Conservation (phyloP, 1,139 yeast species). For the Sugiyamaella xylanicola region DNA sequence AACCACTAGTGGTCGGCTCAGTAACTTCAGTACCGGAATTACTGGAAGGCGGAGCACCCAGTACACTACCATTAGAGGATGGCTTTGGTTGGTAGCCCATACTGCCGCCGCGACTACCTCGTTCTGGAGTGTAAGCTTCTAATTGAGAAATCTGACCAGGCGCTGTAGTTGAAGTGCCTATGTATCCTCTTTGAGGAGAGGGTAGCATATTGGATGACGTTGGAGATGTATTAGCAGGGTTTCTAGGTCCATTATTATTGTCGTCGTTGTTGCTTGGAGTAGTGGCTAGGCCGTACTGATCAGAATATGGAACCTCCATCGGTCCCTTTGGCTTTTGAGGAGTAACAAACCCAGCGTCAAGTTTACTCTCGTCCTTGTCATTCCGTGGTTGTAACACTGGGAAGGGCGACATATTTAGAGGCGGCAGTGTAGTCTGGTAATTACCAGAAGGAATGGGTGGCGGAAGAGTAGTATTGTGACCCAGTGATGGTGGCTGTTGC, state of each 20-base stretch:
- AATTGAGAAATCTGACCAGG: constrained; percentile 46
- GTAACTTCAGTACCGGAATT: neutral
- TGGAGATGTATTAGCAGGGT: neutral
- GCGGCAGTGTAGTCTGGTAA: constrained; percentile 15
- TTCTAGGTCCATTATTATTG: neutral
- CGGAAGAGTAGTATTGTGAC: neutral
- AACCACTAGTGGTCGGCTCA: neutral
- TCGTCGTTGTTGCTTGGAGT: neutral
- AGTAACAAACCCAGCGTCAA: constrained; percentile 16
- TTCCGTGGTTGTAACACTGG: constrained; percentile 14
- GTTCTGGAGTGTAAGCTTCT: constrained; percentile 82
- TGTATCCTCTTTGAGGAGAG: constrained; percentile 49
- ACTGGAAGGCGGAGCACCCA: neutral
- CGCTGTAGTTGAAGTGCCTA: constrained; percentile 17
- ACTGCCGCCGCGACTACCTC: constrained; percentile 48
- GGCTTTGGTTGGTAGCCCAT: constrained; percentile 6
- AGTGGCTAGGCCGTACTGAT: constrained; percentile 27
- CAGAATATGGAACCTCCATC: constrained; percentile 33
- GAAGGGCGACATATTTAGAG: constrained; percentile 13
- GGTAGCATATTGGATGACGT: constrained; percentile 32
- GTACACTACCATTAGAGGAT: neutral
- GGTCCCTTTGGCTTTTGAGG: constrained; percentile 18
- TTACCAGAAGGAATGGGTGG: constrained; percentile 5
- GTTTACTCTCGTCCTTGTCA: constrained; percentile 21
- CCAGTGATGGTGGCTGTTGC: neutral